Evolutionary conservation across 2,329 filamentous ascomycete genomes (phyloP).

Genomic region (Delphinella strobiligena): DNA sequence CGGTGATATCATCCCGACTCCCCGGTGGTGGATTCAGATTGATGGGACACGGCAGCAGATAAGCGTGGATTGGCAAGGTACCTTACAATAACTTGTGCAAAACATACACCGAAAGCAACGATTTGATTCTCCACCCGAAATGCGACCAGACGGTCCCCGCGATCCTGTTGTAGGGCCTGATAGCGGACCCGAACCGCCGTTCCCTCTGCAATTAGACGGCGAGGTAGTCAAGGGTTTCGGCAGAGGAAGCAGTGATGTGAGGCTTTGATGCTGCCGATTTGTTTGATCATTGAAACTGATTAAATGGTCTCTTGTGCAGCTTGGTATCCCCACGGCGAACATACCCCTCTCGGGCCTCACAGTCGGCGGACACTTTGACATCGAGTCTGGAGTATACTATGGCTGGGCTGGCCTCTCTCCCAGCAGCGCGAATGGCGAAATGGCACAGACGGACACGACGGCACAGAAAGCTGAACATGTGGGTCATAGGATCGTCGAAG

Average conservation of each 20-base stretch:
- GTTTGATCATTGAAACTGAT: too few species aligned
- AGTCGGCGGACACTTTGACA: slow-evolving; percentile 50
- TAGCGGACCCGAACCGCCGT: slow-evolving; percentile 62
- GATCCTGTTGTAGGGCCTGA: slow-evolving; percentile 63
- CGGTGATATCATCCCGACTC: too few species aligned
- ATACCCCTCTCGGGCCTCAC: slow-evolving; percentile 57
- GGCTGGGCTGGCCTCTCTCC: slow-evolving; percentile 64
- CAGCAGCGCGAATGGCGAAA: slow-evolving; percentile 15
- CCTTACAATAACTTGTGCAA: background rate
- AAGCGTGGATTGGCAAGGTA: too few species aligned
- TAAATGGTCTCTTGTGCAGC: too few species aligned
- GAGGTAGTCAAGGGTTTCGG: slow-evolving; percentile 89
- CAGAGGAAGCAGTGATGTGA: slow-evolving; percentile 79
- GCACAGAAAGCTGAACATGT: slow-evolving; percentile 2
- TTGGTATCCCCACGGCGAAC: slow-evolving; percentile 95
- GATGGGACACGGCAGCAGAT: too few species aligned
- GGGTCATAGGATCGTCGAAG: slow-evolving; percentile 8
- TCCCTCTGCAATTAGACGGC: slow-evolving; percentile 72
- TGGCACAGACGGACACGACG: slow-evolving; percentile 7
- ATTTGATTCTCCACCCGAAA: slow-evolving; percentile 4
- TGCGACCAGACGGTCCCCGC: slow-evolving; percentile 40
- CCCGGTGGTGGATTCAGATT: too few species aligned
- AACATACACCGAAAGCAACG: background rate
- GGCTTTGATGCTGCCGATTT: too few species aligned
- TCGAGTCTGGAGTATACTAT: slow-evolving; percentile 80